phyloP scores from a whole-genome alignment of 1,284 basidiomycete genomes.

The Stygiomarasmius scandens region DNA sequence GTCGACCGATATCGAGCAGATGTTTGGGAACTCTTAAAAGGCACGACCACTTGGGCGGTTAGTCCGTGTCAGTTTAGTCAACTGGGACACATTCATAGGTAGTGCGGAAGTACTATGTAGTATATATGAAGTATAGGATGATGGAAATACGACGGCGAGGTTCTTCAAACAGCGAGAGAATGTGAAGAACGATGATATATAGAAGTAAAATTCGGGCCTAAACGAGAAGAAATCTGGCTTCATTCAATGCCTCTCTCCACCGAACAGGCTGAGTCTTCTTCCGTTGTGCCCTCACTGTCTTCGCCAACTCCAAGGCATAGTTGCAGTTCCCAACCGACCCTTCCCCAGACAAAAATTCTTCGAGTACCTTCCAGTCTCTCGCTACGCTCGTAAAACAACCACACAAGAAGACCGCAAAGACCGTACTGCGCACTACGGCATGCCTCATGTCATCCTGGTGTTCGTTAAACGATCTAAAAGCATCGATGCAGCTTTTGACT shows the following conservation, averaged over 20 bases:
- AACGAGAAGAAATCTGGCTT: conserved; percentile 62
- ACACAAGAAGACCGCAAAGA: conserved; percentile 74
- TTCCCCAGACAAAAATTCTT: conserved; percentile 51
- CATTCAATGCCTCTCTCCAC: conserved; percentile 62
- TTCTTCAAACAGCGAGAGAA: too few species aligned
- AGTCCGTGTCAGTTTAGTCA: too few species aligned
- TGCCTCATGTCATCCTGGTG: conserved; percentile 39
- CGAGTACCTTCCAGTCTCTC: conserved; percentile 47
- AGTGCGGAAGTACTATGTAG: too few species aligned
- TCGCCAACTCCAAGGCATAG: conserved; percentile 57
- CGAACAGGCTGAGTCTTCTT: conserved; percentile 42
- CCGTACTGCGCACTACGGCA: conserved; percentile 74
- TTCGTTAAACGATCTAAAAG: conserved; percentile 44
- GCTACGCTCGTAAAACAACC: conserved; percentile 65
- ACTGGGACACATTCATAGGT: too few species aligned
- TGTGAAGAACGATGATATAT: too few species aligned
- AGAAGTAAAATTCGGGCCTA: too few species aligned
- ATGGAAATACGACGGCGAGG: too few species aligned
- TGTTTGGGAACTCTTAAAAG: too few species aligned
- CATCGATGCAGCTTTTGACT: conserved; percentile 56
- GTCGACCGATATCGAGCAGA: too few species aligned
- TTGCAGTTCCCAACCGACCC: conserved; percentile 52
- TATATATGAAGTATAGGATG: too few species aligned
- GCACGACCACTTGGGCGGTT: too few species aligned
- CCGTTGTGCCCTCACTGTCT: conserved; percentile 48